Evolutionary conservation across 768 basidiomycete genomes (phyloP), one percentile per base, ranked within the genome.

Genomic region (Trametes maxima): DNA sequence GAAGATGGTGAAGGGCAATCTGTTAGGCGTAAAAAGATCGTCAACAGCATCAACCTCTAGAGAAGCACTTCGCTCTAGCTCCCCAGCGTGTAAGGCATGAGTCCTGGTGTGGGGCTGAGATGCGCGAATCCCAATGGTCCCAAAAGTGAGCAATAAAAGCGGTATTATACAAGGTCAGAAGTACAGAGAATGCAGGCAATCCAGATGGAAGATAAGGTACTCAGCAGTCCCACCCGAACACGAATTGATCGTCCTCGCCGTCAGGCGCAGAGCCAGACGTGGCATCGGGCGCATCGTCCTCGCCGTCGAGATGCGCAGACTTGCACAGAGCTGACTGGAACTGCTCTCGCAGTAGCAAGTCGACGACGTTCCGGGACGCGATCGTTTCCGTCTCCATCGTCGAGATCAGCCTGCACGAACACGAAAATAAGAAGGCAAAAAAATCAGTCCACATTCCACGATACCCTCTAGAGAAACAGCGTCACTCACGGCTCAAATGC

Each of bases 311-410:
- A 12, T 47, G 44, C 19, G 64, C 22, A 35, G 78, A 72, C 36
- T 67, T 67, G 62, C 84, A 95, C 39, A 94, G 80, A n/a, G 87
- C 81, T 0, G 84, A 77, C 37, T 81, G 76, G 72, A 90, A 94
- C 67, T 87, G 82, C 35, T 94, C 89, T 36, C 83, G 80, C 21
- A 95, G 76, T 19, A 94, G 78, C 24, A 92, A 76, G 67, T 94
- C 92, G 48, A 93, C 91, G 40, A 89, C 80, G 71, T 95, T 95
- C 35, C 93, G 85, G 0, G 91, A 85, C 0, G 92, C 81, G 35
- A 96, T 73, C 0, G 92, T 94, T 74, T 95, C 88, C 0, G 94
- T 95, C 74, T 98, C 95, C 95, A 98, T 97, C 6, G 93, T 94
- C 14, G 88, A 91, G 47, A 95, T 89, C 67, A 93, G 21, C 45